These are phyloP conservation scores for Trichomonascaceae sp. DNA, from an alignment of 1,139 yeast species.

Conservation along the genomic window DNA sequence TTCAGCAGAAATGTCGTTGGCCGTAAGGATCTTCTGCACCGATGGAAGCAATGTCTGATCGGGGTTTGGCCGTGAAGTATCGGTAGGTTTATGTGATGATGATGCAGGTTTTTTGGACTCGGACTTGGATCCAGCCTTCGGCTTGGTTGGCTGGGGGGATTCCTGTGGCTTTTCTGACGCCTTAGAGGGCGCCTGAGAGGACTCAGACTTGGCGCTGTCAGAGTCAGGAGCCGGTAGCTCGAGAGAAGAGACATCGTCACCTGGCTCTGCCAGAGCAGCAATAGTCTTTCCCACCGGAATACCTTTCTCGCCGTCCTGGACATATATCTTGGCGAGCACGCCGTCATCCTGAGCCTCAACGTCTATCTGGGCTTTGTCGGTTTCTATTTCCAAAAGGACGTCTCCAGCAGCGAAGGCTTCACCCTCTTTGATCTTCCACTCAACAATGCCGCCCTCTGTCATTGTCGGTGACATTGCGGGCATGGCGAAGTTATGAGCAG, in stretches of 20 bases:
- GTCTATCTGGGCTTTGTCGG: constrained; percentile 87
- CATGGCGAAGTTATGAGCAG: constrained; percentile 63
- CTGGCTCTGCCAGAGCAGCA: constrained; percentile 79
- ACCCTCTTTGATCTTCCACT: constrained; percentile 77
- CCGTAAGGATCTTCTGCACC: constrained; percentile 52
- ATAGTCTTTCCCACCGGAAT: constrained; percentile 82
- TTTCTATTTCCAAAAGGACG: constrained; percentile 75
- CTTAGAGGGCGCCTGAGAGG: constrained; percentile 8
- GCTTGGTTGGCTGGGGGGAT: constrained; percentile 7
- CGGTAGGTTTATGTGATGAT: constrained; percentile 24
- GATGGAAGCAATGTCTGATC: constrained; percentile 66
- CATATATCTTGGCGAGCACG: constrained; percentile 62
- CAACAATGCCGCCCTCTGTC: constrained; percentile 95
- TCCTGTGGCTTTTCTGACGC: constrained; percentile 6
- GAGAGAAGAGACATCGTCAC: constrained; percentile 59
- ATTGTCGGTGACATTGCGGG: constrained; percentile 99
- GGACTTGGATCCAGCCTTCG: constrained; percentile 9
- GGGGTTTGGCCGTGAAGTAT: constrained; percentile 27
- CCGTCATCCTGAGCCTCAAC: constrained; percentile 95
- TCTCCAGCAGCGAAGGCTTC: constrained; percentile 74
- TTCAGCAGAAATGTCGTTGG: constrained; percentile 46
- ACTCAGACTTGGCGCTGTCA: constrained; percentile 1
- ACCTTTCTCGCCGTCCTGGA: constrained; percentile 58
- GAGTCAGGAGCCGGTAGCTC: constrained; percentile 38
- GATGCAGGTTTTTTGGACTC: constrained; percentile 8